Evolutionary conservation across 805 yeast genomes (phyloP), one percentile per base, ranked within the genome.

Genomic region (Saturnispora sekii): DNA sequence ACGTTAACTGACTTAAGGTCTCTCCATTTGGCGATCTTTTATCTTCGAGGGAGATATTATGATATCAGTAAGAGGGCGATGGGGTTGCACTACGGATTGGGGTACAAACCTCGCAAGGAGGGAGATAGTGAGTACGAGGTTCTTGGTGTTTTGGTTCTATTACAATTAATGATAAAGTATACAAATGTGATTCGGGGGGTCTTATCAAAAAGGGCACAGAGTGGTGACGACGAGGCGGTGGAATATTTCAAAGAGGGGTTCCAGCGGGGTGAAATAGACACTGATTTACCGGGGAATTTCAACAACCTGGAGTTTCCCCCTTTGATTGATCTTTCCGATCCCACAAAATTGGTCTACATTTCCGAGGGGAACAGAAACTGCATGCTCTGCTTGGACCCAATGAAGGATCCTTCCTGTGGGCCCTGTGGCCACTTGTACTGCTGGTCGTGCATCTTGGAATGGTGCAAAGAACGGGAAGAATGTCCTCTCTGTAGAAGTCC

Each of bases 341-440:
- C 77, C 0, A 49, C 54, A 0, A 63, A 64, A 6, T 65, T 89
- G 42, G 80, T 84, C 4, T 89, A 77, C 57, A 76, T 90, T 9
- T 83, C 89, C 0, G 79, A 71, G 46, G 62, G 65, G 21, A 79
- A 94, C 1, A 70, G 97, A 43, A 70, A 73, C 35, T 90, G 98
- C 58, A 82, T 88, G 73, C 69, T 93, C 16, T 90, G 98, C 59
- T 69, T 90, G 18, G 79, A 84, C 8, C 69, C 73, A 12, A 84
- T 90, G 93, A 69, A 65, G 1, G 76, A 84, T 49, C 97, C 98
- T 4, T 69, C 95, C 1, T 76, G 85, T 48, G 87, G 95, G 0
- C 75, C 80, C 4, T 90, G 98, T 63, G 98, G 97, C 0, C 98
- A 90, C 60, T 47, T 86, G 12, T 90, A 85, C 61, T 90, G 98